Base-by-base conservation (phyloP, 2,329 filamentous ascomycete genomes). In the Fusarium subglutinans region DNA sequence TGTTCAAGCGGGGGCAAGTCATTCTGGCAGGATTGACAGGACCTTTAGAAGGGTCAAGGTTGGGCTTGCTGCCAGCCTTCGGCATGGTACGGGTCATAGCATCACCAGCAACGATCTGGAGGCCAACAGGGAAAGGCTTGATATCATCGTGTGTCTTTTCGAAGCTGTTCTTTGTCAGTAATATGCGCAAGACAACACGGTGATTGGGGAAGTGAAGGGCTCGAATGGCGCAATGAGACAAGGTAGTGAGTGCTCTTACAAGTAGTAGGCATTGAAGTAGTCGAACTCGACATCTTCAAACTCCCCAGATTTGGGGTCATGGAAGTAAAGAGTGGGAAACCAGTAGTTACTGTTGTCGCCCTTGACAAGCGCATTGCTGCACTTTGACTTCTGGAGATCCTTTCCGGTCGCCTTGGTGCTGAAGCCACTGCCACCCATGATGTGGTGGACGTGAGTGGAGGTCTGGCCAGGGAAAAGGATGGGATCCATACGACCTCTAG, bases 231-330 rank as follows among this genome's bases (percentile, higher is more conserved):
- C 24, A 35, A 50, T 18, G 48, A 51, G 51, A 51, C 20, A 41
- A 37, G 43, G 30, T 20, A 38, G 17, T 33, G 41, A 38, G 17
- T 33, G 41, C 35, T 77, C 86, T 81, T 79, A 90, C 88, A 92
- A 91, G 84, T 96, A 95, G 85, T 96, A 96, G 70, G 89, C 89
- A 78, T 91, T 91, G 88, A 92, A 91, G 80, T 94, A 94, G 78
- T 92, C 91, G 70, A 93, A 83, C 50, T 90, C 86, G 24, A 95
- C 93, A 41, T 87, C 86, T 81, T 91, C 89, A 75, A 94, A 90
- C 58, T 86, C 87, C 55, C 88, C 89, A 73, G 91, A 89, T 75
- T 87, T 83, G 77, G 90, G 87, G 73, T 92, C 88, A 74, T 87
- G 84, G 82, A 92, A 94, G 83, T 91, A 95, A 6, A 95, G 83